Conservation (phyloP, 306 rosid species). For the Vigna radiata region DNA sequence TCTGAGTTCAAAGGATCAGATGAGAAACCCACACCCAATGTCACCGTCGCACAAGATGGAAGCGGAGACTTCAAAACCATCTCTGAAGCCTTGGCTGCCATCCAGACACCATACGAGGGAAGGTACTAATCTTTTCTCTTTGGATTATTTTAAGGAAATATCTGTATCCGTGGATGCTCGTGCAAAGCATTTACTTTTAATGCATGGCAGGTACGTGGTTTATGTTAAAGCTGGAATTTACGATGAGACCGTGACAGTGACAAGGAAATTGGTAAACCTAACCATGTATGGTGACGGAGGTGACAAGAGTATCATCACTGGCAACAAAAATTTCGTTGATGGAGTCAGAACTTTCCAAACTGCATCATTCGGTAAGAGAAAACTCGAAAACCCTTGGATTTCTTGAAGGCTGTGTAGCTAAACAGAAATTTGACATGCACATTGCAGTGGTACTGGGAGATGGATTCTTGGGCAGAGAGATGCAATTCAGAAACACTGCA, state of each 20-base stretch:
- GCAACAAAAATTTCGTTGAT: conserved; percentile 68
- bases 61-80: conserved; percentile 76
- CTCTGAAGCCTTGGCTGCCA: conserved; percentile 67
- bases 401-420: background rate
- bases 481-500: conserved; percentile 85
- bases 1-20: conserved; percentile 42
- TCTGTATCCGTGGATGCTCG: background rate
- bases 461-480: conserved; percentile 65
- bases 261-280: conserved; percentile 64
- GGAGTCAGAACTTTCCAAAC: conserved; percentile 80
- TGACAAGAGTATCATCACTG: conserved; percentile 74
- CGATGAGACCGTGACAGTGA: conserved; percentile 67
- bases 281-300: conserved; percentile 89
- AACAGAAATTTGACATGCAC: background rate
- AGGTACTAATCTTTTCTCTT: conserved; percentile 48
- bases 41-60: conserved; percentile 81
- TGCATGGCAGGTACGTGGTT: conserved; percentile 81
- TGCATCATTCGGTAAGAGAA: conserved; percentile 71
- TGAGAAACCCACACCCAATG: conserved; percentile 69
- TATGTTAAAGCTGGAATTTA: conserved; percentile 81
- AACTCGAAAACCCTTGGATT: background rate
- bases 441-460: conserved; percentile 73
- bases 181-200: conserved; percentile 3
- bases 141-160: background rate
- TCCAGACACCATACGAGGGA: conserved; percentile 67